A percentile compares a stretch with the other conserved stretches of the same genome.
phyloP scores from a whole-genome alignment of 495 filamentous ascomycete species.

The Lichenothelia convexa region DNA sequence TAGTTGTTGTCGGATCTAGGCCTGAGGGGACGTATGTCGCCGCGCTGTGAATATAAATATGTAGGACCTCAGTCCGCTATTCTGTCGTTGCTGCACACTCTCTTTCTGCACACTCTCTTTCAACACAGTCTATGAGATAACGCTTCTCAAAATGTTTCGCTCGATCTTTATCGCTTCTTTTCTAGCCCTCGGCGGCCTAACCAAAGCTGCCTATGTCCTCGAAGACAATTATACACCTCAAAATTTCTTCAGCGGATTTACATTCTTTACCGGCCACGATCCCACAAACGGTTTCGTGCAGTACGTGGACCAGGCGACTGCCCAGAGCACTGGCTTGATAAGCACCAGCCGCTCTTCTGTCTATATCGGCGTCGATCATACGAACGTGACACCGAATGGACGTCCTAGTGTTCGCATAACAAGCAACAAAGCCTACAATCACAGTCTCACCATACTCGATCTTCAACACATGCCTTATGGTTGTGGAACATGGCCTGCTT shows the following conservation, averaged over 20 bases:
- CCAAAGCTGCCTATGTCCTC: slow-evolving; percentile 8
- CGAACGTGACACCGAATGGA: slow-evolving; percentile 8
- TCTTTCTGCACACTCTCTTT: too few species aligned
- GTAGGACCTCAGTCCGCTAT: too few species aligned
- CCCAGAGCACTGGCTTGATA: slow-evolving; percentile 3
- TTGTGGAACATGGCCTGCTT: slow-evolving; percentile 26
- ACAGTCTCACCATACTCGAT: slow-evolving; percentile 19
- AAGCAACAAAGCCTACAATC: slow-evolving; percentile 20
- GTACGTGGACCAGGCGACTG: neutral
- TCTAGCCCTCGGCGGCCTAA: slow-evolving; percentile 1
- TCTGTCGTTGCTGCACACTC: too few species aligned
- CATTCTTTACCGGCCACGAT: neutral
- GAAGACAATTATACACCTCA: slow-evolving; percentile 9
- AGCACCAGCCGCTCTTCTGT: slow-evolving; percentile 1
- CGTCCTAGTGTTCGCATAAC: slow-evolving; percentile 19
- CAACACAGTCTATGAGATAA: too few species aligned
- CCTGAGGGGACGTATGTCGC: too few species aligned
- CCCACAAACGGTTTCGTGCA: neutral
- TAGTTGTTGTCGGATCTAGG: too few species aligned
- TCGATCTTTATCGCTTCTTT: too few species aligned
- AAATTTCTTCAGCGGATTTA: slow-evolving; percentile 9
- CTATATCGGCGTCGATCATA: slow-evolving; percentile 7
- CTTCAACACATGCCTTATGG: slow-evolving; percentile 22
- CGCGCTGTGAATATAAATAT: too few species aligned
- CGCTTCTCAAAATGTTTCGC: too few species aligned